A percentile compares a stretch with the other conserved stretches of the same genome.
Conservation (phyloP, 306 rosid species). For the Trifolium fragiferum region DNA sequence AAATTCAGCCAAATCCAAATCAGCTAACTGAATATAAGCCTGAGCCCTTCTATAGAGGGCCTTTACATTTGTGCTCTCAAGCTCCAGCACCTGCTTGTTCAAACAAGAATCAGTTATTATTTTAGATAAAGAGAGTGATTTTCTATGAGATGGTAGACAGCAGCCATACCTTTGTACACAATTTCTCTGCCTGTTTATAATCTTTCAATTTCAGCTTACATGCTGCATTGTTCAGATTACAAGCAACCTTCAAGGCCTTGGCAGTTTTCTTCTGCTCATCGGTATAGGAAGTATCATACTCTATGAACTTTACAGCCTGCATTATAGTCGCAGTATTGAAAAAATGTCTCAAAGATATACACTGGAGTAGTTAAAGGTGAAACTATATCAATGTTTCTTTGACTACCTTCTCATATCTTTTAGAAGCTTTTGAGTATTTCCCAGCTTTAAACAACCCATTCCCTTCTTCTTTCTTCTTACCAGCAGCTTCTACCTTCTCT, state of each 20-base stretch:
- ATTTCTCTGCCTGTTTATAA: slow-evolving; percentile 76
- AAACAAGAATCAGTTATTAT: not conserved
- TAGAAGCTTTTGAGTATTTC: slow-evolving; percentile 85
- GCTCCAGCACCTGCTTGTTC: slow-evolving; percentile 67
- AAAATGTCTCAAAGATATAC: not conserved
- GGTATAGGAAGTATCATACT: slow-evolving; percentile 64
- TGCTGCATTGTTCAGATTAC: slow-evolving; percentile 91
- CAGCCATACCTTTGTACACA: slow-evolving; percentile 74
- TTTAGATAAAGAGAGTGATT: not conserved
- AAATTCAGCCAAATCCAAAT: slow-evolving; percentile 85
- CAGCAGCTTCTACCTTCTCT: slow-evolving; percentile 85
- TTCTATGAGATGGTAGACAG: not conserved
- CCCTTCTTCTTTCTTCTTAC: slow-evolving; percentile 92
- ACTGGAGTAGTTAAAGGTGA: not conserved
- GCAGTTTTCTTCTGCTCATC: slow-evolving; percentile 85
- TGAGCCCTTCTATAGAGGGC: slow-evolving; percentile 95
- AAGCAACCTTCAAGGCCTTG: slow-evolving; percentile 76
- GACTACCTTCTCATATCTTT: slow-evolving; percentile 91
- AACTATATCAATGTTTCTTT: not conserved
- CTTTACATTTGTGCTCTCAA: slow-evolving; percentile 77
- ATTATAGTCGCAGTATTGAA: not conserved
- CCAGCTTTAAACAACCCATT: slow-evolving; percentile 79
- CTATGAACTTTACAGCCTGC: slow-evolving; percentile 83
- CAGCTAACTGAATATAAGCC: slow-evolving; percentile 74
- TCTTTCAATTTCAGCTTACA: slow-evolving; percentile 84